Conservation (phyloP, 148 eudicot genomes). For the Silene uniflora region DNA sequence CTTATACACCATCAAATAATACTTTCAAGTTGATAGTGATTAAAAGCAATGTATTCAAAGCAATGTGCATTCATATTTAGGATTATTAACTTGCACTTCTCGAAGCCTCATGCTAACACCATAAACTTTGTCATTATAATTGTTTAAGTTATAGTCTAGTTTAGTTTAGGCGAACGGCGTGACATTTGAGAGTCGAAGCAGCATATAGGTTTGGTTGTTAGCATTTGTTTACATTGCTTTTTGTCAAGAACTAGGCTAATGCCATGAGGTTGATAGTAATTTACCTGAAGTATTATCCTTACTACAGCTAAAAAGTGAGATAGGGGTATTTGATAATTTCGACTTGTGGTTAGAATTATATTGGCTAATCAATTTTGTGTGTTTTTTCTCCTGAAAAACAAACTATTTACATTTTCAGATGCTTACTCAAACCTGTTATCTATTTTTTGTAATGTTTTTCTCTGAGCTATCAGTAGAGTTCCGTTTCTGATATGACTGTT, state of each 20-base stretch:
- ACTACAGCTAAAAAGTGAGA: neutral
- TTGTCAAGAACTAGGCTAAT: neutral
- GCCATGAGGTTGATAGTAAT: conserved; percentile 4
- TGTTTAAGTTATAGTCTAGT: neutral
- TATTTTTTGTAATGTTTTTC: neutral
- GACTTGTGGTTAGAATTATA: neutral
- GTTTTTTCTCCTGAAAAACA: too few relatives aligned
- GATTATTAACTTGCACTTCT: too few relatives aligned
- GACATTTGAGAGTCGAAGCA: neutral
- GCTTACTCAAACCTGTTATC: neutral
- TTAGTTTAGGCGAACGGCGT: neutral
- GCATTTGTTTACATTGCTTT: neutral
- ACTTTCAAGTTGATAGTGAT: too few relatives aligned
- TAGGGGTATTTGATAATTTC: neutral
- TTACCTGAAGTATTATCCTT: neutral
- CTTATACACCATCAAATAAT: neutral
- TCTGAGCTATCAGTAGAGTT: neutral
- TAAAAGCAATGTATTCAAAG: too few relatives aligned
- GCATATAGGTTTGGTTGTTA: neutral
- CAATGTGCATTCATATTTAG: too few relatives aligned
- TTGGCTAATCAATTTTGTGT: too few relatives aligned
- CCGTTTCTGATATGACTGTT: conserved; percentile 22
- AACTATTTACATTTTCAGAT: too few relatives aligned
- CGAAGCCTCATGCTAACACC: too few relatives aligned
- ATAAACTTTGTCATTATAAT: too few relatives aligned